A percentile compares a stretch with the other conserved stretches of the same genome.
These are phyloP conservation scores for Raphanus raphanistrum DNA, from an alignment of 345 rosid species.

Conservation along the genomic window DNA sequence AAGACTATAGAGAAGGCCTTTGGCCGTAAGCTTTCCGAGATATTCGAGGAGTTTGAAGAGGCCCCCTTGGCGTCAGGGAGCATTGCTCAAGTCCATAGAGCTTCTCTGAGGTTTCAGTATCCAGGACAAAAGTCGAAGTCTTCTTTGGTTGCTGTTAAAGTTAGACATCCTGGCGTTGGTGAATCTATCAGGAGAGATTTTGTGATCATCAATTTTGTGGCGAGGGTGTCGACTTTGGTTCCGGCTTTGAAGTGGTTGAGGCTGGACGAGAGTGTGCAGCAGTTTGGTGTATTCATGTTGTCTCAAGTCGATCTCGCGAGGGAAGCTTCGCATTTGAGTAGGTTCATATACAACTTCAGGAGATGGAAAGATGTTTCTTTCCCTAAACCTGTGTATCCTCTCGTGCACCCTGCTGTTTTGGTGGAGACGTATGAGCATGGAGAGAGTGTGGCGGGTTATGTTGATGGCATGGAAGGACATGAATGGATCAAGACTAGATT, in stretches of 20 bases:
- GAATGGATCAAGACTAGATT: slow-evolving; percentile 70
- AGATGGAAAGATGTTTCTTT: slow-evolving; percentile 98
- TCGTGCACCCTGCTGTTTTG: slow-evolving; percentile 98
- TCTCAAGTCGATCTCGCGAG: slow-evolving; percentile 99
- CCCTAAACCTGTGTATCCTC: slow-evolving; percentile 96
- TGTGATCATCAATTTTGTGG: slow-evolving; percentile 69
- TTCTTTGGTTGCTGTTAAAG: slow-evolving; percentile 91
- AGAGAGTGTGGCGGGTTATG: slow-evolving; percentile 79
- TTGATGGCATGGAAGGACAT: slow-evolving; percentile 86
- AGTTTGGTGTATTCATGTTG: slow-evolving; percentile 97
- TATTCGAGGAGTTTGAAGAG: slow-evolving; percentile 91
- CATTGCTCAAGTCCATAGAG: slow-evolving; percentile 97
- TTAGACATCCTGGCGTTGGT: slow-evolving; percentile 98
- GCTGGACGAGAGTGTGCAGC: slow-evolving; percentile 94
- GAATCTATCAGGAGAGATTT: slow-evolving; percentile 96
- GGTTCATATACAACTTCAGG: slow-evolving; percentile 91
- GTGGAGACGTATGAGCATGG: slow-evolving; percentile 97
- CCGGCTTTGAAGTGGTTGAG: slow-evolving; percentile 93
- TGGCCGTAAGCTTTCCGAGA: slow-evolving; percentile 79
- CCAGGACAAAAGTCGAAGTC: slow-evolving; percentile 79
- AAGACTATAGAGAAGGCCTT: slow-evolving; percentile 88
- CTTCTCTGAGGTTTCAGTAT: slow-evolving; percentile 74
- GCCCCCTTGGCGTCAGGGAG: slow-evolving; percentile 94
- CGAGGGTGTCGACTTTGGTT: slow-evolving; percentile 65
- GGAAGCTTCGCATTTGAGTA: slow-evolving; percentile 95